Evolutionary conservation across 345 rosid genomes (phyloP).

Genomic region (Eutrema japonicum): DNA sequence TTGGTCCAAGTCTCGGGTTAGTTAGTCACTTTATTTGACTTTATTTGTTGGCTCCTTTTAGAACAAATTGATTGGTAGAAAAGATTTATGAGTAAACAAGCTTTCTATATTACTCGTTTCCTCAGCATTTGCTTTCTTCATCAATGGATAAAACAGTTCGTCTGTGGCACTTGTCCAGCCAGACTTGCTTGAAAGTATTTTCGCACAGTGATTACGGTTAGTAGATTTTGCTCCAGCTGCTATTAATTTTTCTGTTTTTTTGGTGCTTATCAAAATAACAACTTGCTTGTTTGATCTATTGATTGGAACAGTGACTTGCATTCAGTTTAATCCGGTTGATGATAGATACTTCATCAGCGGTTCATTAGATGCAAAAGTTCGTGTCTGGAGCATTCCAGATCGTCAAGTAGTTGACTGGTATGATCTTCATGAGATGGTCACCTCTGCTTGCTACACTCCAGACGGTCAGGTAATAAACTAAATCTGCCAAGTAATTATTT

Average conservation of each 20-base stretch:
- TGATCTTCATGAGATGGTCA: conserved; percentile 98
- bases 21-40: conserved; percentile 29
- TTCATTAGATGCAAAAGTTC: conserved; percentile 94
- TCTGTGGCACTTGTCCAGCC: conserved; percentile 81
- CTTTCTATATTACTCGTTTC: background rate
- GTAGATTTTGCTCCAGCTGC: conserved; percentile 36
- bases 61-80: too few relatives aligned
- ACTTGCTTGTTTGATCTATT: conserved; percentile 19
- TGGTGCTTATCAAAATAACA: conserved; percentile 12
- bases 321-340: conserved; percentile 97
- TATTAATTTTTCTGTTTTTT: background rate
- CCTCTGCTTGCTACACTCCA: conserved; percentile 96
- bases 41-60: background rate
- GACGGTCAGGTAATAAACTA: conserved; percentile 82
- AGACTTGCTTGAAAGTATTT: conserved; percentile 86
- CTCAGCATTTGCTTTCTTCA: conserved; percentile 88
- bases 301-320: conserved; percentile 85
- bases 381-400: conserved; percentile 97
- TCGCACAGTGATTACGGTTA: conserved; percentile 95
- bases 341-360: conserved; percentile 98
- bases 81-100: conserved; percentile 5
- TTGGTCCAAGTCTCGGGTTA: conserved; percentile 98
- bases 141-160: conserved; percentile 99
- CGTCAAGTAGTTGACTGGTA: conserved; percentile 92
- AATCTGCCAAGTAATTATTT: background rate